These are phyloP conservation scores for Dendrocalamus latiflorus DNA, from an alignment of 202 grass and related monocot species.

Conservation along the genomic window DNA sequence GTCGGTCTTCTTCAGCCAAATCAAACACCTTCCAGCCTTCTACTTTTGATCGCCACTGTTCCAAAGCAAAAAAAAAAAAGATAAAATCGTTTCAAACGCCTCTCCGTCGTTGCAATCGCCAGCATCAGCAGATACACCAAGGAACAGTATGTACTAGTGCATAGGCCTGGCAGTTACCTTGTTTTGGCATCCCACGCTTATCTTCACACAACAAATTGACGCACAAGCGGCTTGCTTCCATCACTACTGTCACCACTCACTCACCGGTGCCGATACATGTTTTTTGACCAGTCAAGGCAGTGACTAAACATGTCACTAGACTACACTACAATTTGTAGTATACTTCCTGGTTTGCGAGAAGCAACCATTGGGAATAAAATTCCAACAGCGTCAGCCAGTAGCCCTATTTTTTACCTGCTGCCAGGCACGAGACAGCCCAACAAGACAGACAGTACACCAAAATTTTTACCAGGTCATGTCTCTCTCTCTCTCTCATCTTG, in stretches of 20 bases:
- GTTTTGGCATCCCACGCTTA: slow-evolving; percentile 28
- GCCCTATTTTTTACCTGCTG: slow-evolving; percentile 28
- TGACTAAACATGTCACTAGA: slow-evolving; percentile 15
- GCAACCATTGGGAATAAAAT: slow-evolving; percentile 32
- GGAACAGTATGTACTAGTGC: not conserved
- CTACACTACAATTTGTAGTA: not conserved
- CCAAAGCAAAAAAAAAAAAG: too few species aligned
- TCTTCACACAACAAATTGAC: slow-evolving; percentile 26
- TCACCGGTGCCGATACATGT: slow-evolving; percentile 29
- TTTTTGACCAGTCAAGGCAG: slow-evolving; percentile 50
- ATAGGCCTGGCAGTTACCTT: too few species aligned
- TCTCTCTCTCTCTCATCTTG: slow-evolving; percentile 8
- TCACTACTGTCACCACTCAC: slow-evolving; percentile 1
- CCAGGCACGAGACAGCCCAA: slow-evolving; percentile 30
- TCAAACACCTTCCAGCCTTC: too few species aligned
- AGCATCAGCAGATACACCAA: too few species aligned
- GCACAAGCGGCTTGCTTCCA: slow-evolving; percentile 22
- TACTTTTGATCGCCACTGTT: too few species aligned
- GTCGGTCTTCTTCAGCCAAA: too few species aligned
- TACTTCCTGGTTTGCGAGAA: not conserved
- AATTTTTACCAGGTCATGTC: slow-evolving; percentile 31
- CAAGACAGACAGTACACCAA: slow-evolving; percentile 33
- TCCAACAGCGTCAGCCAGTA: slow-evolving; percentile 30
- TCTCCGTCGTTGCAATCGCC: too few species aligned
- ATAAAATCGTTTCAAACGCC: too few species aligned